phyloP scores from a whole-genome alignment of 495 filamentous ascomycete genomes.

The Penicillium manginii region DNA sequence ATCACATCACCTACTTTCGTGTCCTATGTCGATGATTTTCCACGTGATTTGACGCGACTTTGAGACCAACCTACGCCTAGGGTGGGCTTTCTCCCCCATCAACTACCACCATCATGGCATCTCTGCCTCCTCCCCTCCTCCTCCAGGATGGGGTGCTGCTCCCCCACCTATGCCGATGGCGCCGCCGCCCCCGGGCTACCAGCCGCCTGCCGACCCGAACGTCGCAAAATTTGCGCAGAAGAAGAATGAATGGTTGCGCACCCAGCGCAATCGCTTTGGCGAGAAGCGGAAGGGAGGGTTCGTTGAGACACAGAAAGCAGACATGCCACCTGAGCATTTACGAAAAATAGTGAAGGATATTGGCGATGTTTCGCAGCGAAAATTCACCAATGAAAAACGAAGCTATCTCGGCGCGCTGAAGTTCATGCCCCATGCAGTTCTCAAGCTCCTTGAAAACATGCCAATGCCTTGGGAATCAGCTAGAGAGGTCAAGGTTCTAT shows the following conservation, averaged over 20 bases:
- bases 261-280: slow-evolving; percentile 89
- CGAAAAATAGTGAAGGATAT: slow-evolving; percentile 99
- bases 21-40: slow-evolving; percentile 29
- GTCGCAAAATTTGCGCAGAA: slow-evolving; percentile 96
- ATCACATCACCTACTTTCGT: slow-evolving; percentile 4
- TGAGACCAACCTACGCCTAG: slow-evolving; percentile 35
- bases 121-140: slow-evolving; percentile 73
- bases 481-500: slow-evolving; percentile 94
- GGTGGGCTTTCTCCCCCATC: slow-evolving; percentile 35
- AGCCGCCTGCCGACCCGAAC: slow-evolving; percentile 81
- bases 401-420: slow-evolving; percentile 97
- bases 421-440: slow-evolving; percentile 99
- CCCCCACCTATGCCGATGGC: slow-evolving; percentile 75
- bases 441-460: slow-evolving; percentile 99
- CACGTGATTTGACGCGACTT: slow-evolving; percentile 50
- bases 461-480: slow-evolving; percentile 99
- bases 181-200: slow-evolving; percentile 88
- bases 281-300: slow-evolving; percentile 97
- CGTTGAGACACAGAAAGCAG: slow-evolving; percentile 96
- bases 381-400: slow-evolving; percentile 98
- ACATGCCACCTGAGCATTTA: slow-evolving; percentile 98
- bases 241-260: slow-evolving; percentile 97
- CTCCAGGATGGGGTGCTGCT: slow-evolving; percentile 73
- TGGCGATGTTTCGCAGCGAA: slow-evolving; percentile 98
- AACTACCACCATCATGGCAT: slow-evolving; percentile 67